Evolutionary conservation across 306 rosid species (phyloP).

Genomic region (Ammopiptanthus mongolicus): DNA sequence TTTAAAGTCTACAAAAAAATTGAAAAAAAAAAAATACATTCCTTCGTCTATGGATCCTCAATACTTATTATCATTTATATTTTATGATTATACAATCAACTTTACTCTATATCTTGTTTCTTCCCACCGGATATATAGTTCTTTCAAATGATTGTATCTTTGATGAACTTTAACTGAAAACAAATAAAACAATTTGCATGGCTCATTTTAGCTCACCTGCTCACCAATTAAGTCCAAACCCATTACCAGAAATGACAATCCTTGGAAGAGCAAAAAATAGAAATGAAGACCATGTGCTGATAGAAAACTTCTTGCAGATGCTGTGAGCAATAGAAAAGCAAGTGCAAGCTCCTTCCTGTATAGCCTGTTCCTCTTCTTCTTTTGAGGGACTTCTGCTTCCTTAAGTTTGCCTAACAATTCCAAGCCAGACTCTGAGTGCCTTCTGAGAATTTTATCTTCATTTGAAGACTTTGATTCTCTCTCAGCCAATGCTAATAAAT

Average conservation of each 20-base stretch:
- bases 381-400: constrained; percentile 36
- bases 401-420: constrained; percentile 63
- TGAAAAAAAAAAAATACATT: constrained; percentile 19
- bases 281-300: constrained; percentile 96
- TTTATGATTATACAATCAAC: constrained; percentile 37
- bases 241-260: constrained; percentile 77
- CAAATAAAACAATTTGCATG: constrained; percentile 10
- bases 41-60: constrained; percentile 20
- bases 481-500: constrained; percentile 71
- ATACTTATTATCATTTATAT: constrained; percentile 24
- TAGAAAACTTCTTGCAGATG: constrained; percentile 82
- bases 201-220: constrained; percentile 59
- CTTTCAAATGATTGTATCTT: constrained; percentile 26
- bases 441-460: constrained; percentile 73
- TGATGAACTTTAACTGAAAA: constrained; percentile 25
- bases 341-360: constrained; percentile 91
- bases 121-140: constrained; percentile 22
- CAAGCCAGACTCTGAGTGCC: constrained; percentile 85
- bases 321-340: constrained; percentile 86
- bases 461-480: constrained; percentile 62
- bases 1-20: constrained; percentile 23
- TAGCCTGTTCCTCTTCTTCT: constrained; percentile 73
- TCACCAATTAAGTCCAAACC: constrained; percentile 97
- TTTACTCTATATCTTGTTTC: constrained; percentile 24
- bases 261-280: constrained; percentile 95